A percentile compares a stretch with the other conserved stretches of the same genome.
phyloP scores from a whole-genome alignment of 495 filamentous ascomycete genomes.

The Penicillium mononematosum region DNA sequence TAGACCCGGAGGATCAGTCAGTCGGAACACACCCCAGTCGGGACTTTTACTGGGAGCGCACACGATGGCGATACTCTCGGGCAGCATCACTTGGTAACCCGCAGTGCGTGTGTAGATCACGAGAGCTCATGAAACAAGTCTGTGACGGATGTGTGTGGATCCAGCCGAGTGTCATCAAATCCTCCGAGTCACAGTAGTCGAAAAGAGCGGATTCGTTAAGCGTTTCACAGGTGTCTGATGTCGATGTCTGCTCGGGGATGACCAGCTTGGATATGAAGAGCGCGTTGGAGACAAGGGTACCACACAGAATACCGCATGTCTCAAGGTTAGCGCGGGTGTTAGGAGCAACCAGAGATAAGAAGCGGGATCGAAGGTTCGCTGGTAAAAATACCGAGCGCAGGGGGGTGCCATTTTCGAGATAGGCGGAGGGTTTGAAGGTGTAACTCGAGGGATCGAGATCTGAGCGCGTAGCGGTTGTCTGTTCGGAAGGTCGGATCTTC shows the following conservation, averaged over 20 bases:
- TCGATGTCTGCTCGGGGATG: conserved; percentile 86
- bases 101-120: conserved; percentile 88
- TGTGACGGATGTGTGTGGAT: conserved; percentile 97
- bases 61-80: conserved; percentile 94
- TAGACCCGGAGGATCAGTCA: conserved; percentile 90
- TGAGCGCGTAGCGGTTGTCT: conserved; percentile 21
- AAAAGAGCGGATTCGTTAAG: conserved; percentile 79
- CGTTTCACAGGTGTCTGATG: conserved; percentile 90
- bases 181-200: conserved; percentile 81
- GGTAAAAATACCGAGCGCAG: conserved; percentile 88
- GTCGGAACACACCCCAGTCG: conserved; percentile 87
- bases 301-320: conserved; percentile 92
- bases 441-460: conserved; percentile 53
- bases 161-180: conserved; percentile 90
- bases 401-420: conserved; percentile 82
- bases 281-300: conserved; percentile 86
- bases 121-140: conserved; percentile 95
- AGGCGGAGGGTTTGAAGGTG: conserved; percentile 82
- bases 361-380: conserved; percentile 63
- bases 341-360: conserved; percentile 65
- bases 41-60: conserved; percentile 82
- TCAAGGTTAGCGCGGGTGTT: conserved; percentile 84
- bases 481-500: conserved; percentile 38
- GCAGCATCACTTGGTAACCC: conserved; percentile 93
- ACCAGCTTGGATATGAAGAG: conserved; percentile 84